phyloP scores from a whole-genome alignment of 2,329 filamentous ascomycete species.

The Microsporum audouinii region DNA sequence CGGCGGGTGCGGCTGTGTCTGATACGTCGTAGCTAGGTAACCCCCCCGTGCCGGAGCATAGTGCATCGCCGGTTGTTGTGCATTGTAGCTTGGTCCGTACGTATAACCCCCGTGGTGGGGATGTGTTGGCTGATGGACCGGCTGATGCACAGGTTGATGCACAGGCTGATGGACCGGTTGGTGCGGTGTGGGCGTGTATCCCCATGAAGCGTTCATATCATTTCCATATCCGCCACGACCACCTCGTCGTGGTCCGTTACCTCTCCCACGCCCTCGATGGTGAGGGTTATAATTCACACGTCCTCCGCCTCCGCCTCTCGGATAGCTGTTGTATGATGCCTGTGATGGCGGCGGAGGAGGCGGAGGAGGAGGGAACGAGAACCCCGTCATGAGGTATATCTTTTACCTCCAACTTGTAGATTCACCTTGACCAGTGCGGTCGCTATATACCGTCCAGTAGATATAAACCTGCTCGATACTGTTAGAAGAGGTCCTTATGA shows the following conservation, averaged over 20 bases:
- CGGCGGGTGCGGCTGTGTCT: neutral
- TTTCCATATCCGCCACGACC: neutral
- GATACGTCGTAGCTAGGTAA: neutral
- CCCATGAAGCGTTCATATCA: neutral
- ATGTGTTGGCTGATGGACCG: neutral
- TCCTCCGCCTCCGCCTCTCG: constrained; percentile 22
- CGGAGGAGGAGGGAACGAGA: constrained; percentile 35
- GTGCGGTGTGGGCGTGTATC: neutral
- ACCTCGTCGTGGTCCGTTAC: neutral
- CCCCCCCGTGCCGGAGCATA: neutral
- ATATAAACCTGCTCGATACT: too few species aligned
- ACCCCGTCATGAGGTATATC: constrained; percentile 27
- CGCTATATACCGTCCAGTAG: too few species aligned
- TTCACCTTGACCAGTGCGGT: too few species aligned
- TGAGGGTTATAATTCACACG: neutral
- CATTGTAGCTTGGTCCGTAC: neutral
- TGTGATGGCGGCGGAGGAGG: constrained; percentile 32
- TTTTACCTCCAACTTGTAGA: neutral
- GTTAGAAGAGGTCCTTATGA: too few species aligned
- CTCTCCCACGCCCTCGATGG: neutral
- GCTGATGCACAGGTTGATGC: too few species aligned
- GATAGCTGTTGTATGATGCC: constrained; percentile 12
- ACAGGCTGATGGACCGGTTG: neutral
- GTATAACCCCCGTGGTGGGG: neutral
- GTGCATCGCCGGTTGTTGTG: neutral